Conservation (phyloP, 1,284 basidiomycete genomes). For the Megacollybia platyphylla region DNA sequence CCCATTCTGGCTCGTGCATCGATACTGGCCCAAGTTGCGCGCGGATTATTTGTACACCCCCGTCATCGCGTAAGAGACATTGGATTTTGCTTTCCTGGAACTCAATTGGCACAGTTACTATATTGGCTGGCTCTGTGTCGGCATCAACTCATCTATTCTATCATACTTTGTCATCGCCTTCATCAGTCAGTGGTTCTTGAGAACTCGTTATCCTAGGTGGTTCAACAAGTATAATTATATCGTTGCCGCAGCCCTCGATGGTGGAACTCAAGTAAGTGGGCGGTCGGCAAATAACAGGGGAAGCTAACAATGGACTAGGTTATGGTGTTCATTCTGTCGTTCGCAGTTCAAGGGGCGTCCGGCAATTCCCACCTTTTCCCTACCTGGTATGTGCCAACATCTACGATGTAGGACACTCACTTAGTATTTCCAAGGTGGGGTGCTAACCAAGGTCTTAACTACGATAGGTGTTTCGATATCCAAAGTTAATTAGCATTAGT, state of each 20-base stretch:
- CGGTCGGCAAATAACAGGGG: too few relatives aligned
- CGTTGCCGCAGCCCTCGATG: constrained; percentile 27
- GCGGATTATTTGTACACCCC: constrained; percentile 31
- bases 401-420: neutral
- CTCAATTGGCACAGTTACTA: constrained; percentile 8
- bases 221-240: constrained; percentile 38
- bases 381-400: constrained; percentile 20
- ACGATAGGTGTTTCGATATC: constrained; percentile 18
- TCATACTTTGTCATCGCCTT: constrained; percentile 33
- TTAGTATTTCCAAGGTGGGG: constrained; percentile 19
- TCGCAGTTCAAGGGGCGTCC: constrained; percentile 59
- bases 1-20: constrained; percentile 43
- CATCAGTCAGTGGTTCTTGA: constrained; percentile 43
- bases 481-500: constrained; percentile 1
- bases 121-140: constrained; percentile 27
- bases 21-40: constrained; percentile 9
- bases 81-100: neutral
- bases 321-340: constrained; percentile 48
- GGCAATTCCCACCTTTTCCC: constrained; percentile 46
- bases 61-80: constrained; percentile 22
- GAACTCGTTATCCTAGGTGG: constrained; percentile 44
- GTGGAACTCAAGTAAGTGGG: constrained; percentile 51
- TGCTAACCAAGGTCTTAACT: constrained; percentile 26
- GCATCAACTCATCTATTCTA: constrained; percentile 30
- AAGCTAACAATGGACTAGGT: neutral